These are phyloP conservation scores for Aspergillus funiculosus DNA, from an alignment of 495 filamentous ascomycete genomes.

Conservation along the genomic window DNA sequence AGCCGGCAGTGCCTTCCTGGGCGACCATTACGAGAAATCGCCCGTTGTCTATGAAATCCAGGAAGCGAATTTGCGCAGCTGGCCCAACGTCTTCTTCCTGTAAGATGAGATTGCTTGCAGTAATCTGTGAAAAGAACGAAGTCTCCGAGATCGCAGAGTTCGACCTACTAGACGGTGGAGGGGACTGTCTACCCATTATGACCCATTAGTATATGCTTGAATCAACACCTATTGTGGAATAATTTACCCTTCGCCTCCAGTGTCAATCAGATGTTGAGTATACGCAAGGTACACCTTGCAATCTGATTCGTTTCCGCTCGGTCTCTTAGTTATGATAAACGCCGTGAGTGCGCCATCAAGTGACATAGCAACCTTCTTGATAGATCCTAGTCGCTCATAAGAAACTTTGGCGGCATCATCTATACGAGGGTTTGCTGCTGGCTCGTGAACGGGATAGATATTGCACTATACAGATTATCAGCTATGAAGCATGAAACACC, in stretches of 20 bases:
- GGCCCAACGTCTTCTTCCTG: background rate
- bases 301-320: background rate
- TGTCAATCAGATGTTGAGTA: constrained; percentile 13
- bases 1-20: constrained; percentile 1
- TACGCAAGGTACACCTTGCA: constrained; percentile 11
- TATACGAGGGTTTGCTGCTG: background rate
- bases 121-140: background rate
- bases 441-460: constrained; percentile 6
- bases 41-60: constrained; percentile 11
- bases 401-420: constrained; percentile 1
- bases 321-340: constrained; percentile 8
- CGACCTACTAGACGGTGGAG: constrained; percentile 10
- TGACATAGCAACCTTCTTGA: constrained; percentile 14
- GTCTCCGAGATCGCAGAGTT: constrained; percentile 10
- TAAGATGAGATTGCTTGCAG: constrained; percentile 6
- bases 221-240: background rate
- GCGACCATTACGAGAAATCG: constrained; percentile 12
- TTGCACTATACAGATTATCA: constrained; percentile 12
- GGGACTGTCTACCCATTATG: background rate
- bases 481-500: no score
- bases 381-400: constrained; percentile 9
- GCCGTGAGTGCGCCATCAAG: constrained; percentile 10
- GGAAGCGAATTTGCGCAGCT: constrained; percentile 10
- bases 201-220: background rate
- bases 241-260: constrained; percentile 7